These are phyloP conservation scores for Clonostachys byssicola DNA, from an alignment of 2,329 filamentous ascomycete genomes.

Conservation along the genomic window DNA sequence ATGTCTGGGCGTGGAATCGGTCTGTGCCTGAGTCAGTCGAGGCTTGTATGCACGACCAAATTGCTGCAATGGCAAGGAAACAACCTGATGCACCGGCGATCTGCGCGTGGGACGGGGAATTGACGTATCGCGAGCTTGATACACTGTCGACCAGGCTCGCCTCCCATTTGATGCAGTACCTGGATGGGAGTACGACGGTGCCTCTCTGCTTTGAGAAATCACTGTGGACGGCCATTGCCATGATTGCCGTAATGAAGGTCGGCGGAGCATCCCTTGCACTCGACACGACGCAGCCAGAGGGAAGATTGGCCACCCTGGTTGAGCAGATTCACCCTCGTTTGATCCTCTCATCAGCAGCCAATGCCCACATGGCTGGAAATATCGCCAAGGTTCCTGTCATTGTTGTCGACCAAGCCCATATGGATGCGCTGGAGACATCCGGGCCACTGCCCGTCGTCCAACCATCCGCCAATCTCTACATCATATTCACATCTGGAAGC, in stretches of 20 bases:
- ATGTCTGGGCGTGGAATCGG: too few species aligned
- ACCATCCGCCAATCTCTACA: conserved; percentile 5
- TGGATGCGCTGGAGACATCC: too few species aligned
- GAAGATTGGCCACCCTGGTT: background rate
- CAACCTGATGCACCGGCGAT: conserved; percentile 24
- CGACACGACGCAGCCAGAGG: conserved; percentile 4
- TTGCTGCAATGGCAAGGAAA: too few species aligned
- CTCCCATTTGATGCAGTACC: background rate
- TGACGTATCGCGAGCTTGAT: conserved; percentile 1
- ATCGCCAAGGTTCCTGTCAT: background rate
- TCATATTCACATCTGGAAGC: conserved; percentile 10
- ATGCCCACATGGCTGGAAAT: background rate
- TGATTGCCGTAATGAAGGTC: conserved; percentile 11
- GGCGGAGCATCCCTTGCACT: conserved; percentile 14
- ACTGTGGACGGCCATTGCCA: conserved; percentile 5
- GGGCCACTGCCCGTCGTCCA: too few species aligned
- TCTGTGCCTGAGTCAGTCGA: too few species aligned
- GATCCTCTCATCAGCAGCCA: background rate
- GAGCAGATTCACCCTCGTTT: too few species aligned
- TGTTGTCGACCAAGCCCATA: too few species aligned
- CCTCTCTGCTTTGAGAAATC: conserved; percentile 13
- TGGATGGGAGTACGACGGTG: conserved; percentile 7
- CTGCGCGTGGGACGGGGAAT: conserved; percentile 34
- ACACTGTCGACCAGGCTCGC: background rate
- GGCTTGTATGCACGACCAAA: too few species aligned